A percentile compares a stretch with the other conserved stretches of the same genome.
Conservation (phyloP, 495 filamentous ascomycete species). For the Parathielavia appendiculata region DNA sequence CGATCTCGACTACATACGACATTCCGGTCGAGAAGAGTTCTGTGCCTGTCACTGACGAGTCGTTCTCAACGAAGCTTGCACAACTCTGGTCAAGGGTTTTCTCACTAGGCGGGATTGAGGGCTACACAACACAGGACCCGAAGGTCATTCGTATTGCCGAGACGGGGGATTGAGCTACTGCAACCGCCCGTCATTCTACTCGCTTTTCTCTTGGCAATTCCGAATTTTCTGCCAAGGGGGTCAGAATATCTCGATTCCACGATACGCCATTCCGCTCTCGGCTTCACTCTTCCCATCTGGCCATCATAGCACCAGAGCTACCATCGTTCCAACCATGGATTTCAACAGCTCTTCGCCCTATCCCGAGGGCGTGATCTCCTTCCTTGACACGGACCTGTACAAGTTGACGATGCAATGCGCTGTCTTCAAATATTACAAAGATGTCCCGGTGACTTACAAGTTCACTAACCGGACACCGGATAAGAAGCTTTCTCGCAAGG, state of each 20-base stretch:
- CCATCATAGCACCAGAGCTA: neutral
- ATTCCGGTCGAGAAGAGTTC: too few species aligned
- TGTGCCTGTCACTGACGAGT: too few species aligned
- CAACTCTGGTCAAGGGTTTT: too few species aligned
- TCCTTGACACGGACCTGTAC: constrained; percentile 96
- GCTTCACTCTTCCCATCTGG: neutral
- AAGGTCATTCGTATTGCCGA: neutral
- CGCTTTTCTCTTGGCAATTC: neutral
- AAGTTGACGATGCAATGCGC: constrained; percentile 99
- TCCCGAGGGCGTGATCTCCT: constrained; percentile 73
- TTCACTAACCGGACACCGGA: constrained; percentile 94
- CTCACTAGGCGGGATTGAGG: too few species aligned
- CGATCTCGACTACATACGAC: too few species aligned
- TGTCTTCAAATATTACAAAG: constrained; percentile 80
- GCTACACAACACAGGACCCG: neutral
- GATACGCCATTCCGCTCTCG: neutral
- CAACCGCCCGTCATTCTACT: neutral
- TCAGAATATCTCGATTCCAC: neutral
- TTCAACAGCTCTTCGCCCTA: constrained; percentile 54
- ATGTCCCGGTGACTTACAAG: constrained; percentile 79
- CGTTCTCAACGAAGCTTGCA: too few species aligned
- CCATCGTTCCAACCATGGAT: constrained; percentile 35
- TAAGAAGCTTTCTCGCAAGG: constrained; percentile 78
- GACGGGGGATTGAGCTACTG: neutral
- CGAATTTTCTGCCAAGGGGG: neutral